These are phyloP conservation scores for Cyberlindnera nakhonratchasimensis DNA, from an alignment of 805 yeast species.

Conservation along the genomic window DNA sequence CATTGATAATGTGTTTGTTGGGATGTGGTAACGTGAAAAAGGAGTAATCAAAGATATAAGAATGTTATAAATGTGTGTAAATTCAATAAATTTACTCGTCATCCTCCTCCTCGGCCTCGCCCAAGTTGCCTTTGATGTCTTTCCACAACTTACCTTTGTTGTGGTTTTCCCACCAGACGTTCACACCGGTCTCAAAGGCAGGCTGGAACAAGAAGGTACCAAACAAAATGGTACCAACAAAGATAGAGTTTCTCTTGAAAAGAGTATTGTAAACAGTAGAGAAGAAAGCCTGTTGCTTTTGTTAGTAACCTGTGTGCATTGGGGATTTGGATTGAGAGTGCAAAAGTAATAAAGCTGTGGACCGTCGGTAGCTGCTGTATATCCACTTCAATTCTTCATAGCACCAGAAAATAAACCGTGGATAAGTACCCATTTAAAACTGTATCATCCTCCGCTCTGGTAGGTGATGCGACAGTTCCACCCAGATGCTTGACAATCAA, in stretches of 20 bases:
- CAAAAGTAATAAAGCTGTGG: not conserved
- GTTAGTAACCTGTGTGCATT: constrained; percentile 1
- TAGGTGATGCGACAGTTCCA: no score
- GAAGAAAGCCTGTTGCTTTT: constrained; percentile 33
- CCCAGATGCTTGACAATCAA: no score
- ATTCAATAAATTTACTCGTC: constrained; percentile 34
- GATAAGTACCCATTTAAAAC: no score
- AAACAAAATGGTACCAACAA: constrained; percentile 77
- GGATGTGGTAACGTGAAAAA: not conserved
- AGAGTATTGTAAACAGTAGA: constrained; percentile 58
- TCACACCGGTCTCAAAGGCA: constrained; percentile 63
- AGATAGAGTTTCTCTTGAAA: constrained; percentile 88
- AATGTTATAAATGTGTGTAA: not conserved
- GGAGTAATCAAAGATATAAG: not conserved
- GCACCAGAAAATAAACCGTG: no score
- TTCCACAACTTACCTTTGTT: constrained; percentile 86
- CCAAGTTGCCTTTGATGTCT: constrained; percentile 60
- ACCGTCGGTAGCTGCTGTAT: no score
- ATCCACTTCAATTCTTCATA: no score
- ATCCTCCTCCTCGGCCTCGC: constrained; percentile 58
- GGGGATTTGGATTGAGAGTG: no score
- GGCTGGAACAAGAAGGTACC: constrained; percentile 87
- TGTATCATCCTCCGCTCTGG: no score
- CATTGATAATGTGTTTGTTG: not conserved
- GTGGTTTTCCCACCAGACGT: constrained; percentile 69